Percentiles rank a stretch among this genome's conserved stretches.
Evolutionary conservation across 345 rosid species (phyloP).

Genomic region (Kandelia obovata): DNA sequence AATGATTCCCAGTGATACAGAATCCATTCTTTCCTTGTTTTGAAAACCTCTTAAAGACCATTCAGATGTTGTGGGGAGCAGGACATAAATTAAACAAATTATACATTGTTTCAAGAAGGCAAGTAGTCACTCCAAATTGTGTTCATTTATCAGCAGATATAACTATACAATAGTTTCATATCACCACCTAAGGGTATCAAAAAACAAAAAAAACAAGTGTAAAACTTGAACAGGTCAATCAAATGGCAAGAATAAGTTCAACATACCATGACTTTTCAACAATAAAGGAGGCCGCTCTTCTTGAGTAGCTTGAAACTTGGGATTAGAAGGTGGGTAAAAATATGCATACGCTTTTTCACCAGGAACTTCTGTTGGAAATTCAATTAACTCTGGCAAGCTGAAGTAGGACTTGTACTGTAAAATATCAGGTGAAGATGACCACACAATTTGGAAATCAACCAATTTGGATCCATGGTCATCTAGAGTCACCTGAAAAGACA

Average conservation of each 20-base stretch:
- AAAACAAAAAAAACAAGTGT: background rate
- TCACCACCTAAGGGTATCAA: background rate
- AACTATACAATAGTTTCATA: no score
- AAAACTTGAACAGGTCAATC: background rate
- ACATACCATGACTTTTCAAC: conserved; percentile 86
- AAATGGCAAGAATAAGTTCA: background rate
- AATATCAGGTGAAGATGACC: conserved; percentile 85
- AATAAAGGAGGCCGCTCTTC: conserved; percentile 88
- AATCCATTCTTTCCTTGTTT: no score
- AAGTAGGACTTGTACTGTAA: conserved; percentile 57
- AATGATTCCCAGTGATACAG: no score
- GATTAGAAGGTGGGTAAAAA: conserved; percentile 80
- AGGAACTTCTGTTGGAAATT: conserved; percentile 82
- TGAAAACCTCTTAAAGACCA: no score
- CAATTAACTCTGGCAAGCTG: conserved; percentile 80
- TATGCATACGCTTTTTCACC: conserved; percentile 88
- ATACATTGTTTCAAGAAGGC: no score
- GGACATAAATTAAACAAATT: no score
- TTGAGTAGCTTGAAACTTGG: conserved; percentile 47
- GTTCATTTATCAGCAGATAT: background rate
- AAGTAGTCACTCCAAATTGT: no score
- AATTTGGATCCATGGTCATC: conserved; percentile 46
- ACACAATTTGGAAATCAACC: conserved; percentile 59
- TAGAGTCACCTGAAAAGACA: conserved; percentile 57
- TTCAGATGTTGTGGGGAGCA: no score